Percentiles rank a stretch among this genome's conserved stretches.
These are phyloP conservation scores for Zopfia rhizophila DNA, from an alignment of 2,329 filamentous ascomycete species.

Conservation along the genomic window DNA sequence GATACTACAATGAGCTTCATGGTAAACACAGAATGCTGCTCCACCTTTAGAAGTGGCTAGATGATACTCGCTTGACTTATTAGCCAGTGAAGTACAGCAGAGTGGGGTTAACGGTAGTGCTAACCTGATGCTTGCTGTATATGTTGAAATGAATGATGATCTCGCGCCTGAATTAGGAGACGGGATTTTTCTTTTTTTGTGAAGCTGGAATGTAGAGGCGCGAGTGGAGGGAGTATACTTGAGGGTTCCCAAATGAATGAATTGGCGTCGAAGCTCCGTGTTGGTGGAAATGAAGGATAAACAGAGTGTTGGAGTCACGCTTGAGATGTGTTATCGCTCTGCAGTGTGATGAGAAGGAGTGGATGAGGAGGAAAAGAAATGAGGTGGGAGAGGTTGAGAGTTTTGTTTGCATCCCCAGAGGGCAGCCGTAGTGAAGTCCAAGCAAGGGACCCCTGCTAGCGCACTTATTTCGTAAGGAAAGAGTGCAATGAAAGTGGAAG, in stretches of 20 bases:
- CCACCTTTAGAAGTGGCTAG: neutral
- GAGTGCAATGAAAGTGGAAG: neutral
- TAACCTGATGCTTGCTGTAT: neutral
- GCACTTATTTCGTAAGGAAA: conserved; percentile 4
- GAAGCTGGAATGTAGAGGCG: neutral
- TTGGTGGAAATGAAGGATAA: conserved; percentile 34
- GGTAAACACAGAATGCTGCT: conserved; percentile 18
- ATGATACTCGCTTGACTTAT: neutral
- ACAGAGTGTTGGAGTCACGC: conserved; percentile 15
- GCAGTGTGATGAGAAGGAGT: conserved; percentile 5
- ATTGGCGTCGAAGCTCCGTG: conserved; percentile 42
- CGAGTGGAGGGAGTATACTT: conserved; percentile 20
- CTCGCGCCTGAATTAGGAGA: neutral
- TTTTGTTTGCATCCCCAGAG: conserved; percentile 7
- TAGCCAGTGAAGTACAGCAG: conserved; percentile 13
- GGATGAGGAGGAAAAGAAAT: conserved; percentile 5
- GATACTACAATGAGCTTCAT: conserved; percentile 52
- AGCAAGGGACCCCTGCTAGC: conserved; percentile 4
- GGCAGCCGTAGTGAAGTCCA: neutral
- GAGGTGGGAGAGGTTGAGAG: conserved; percentile 16
- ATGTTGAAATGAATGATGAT: neutral
- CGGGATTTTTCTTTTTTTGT: too few species aligned
- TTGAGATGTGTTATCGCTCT: conserved; percentile 1
- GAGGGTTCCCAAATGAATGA: conserved; percentile 43
- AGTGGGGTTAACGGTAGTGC: neutral